phyloP scores from a whole-genome alignment of 345 rosid genomes.

The Ceriops zippeliana region DNA sequence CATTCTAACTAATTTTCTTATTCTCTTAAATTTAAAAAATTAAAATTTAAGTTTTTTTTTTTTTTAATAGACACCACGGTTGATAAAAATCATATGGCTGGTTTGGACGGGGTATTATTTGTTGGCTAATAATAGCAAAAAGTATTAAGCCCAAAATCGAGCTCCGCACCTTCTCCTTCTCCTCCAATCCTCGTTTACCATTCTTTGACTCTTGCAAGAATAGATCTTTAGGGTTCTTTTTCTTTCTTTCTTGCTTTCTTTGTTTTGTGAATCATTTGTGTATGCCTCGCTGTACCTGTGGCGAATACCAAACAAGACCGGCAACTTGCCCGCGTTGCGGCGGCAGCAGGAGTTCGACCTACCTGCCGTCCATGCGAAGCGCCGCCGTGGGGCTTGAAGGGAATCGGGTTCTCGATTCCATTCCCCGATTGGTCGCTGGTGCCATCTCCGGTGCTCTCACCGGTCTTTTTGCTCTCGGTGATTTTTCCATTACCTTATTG shows the following conservation, averaged over 20 bases:
- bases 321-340: constrained; percentile 24
- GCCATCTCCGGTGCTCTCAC: constrained; percentile 61
- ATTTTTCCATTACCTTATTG: background rate
- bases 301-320: constrained; percentile 14
- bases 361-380: constrained; percentile 28
- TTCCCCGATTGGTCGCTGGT: constrained; percentile 46
- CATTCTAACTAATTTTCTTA: no score
- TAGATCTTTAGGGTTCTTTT: no score
- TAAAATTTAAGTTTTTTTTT: no score
- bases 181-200: background rate
- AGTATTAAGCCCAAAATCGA: background rate
- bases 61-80: no score
- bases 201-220: no score
- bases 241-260: no score
- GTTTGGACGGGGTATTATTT: no score
- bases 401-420: constrained; percentile 29
- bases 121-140: no score
- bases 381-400: constrained; percentile 24
- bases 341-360: constrained; percentile 10
- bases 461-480: constrained; percentile 66
- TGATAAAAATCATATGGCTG: no score
- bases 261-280: background rate
- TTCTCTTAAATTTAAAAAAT: no score
- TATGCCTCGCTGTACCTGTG: constrained; percentile 22
- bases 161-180: background rate